phyloP scores from a whole-genome alignment of 805 yeast species.

The Lipomyces japonicus region DNA sequence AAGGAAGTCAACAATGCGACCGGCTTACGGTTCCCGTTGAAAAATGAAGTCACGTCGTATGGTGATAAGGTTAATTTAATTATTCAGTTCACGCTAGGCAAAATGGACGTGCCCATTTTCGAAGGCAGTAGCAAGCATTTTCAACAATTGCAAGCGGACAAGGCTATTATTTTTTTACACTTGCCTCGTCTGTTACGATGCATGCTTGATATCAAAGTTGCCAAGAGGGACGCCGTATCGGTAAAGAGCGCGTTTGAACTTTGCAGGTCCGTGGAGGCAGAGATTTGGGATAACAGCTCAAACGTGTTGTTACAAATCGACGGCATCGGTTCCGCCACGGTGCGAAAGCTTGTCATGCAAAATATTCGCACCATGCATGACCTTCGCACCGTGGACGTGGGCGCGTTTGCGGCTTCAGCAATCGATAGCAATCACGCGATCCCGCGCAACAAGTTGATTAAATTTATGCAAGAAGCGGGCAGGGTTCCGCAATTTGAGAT shows the following conservation, averaged over 20 bases:
- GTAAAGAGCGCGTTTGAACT: slow-evolving; percentile 41
- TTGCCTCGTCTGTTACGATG: slow-evolving; percentile 45
- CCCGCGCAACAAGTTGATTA: slow-evolving; percentile 38
- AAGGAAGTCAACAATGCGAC: slow-evolving; percentile 45
- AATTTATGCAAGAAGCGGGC: slow-evolving; percentile 38
- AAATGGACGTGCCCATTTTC: slow-evolving; percentile 46
- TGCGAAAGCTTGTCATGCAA: slow-evolving; percentile 41
- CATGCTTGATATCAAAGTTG: slow-evolving; percentile 44
- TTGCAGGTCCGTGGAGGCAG: slow-evolving; percentile 43
- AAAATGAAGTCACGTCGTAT: slow-evolving; percentile 32
- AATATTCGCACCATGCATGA: slow-evolving; percentile 39
- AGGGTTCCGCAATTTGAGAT: slow-evolving; percentile 42
- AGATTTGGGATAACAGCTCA: slow-evolving; percentile 51
- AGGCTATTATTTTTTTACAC: slow-evolving; percentile 43
- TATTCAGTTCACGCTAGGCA: slow-evolving; percentile 50
- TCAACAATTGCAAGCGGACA: slow-evolving; percentile 46
- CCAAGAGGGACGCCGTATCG: slow-evolving; percentile 44
- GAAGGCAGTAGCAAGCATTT: slow-evolving; percentile 43
- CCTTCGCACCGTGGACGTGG: slow-evolving; percentile 34
- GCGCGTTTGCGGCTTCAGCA: slow-evolving; percentile 40
- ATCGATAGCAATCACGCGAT: slow-evolving; percentile 42
- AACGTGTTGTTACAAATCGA: slow-evolving; percentile 48
- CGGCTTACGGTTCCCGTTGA: slow-evolving; percentile 40
- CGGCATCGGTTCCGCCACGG: slow-evolving; percentile 45
- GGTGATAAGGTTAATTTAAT: slow-evolving; percentile 43